Percentiles rank a stretch among this genome's conserved stretches.
Evolutionary conservation across 257 asterid genomes (phyloP).

Genomic region (Cinchona pubescens): DNA sequence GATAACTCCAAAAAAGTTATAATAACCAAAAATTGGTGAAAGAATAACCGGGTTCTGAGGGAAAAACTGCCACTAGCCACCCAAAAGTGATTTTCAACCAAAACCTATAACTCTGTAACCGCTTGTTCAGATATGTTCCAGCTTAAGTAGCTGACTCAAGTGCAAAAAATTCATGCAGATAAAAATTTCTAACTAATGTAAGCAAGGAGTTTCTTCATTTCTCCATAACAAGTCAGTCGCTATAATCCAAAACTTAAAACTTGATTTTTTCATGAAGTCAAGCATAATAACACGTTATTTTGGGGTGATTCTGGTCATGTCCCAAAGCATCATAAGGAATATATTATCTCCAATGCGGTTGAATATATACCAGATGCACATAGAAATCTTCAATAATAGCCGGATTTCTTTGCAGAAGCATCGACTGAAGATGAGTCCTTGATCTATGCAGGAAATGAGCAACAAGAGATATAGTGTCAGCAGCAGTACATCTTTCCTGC

Average conservation of each 20-base stretch:
- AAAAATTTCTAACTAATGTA: not conserved
- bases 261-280: not conserved
- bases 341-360: not conserved
- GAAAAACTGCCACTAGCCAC: not conserved
- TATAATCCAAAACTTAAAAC: not conserved
- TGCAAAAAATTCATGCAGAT: not conserved
- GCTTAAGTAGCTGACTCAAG: not conserved
- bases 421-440: conserved; percentile 79
- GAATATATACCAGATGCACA: conserved; percentile 65
- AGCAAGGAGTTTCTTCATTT: not conserved
- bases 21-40: not conserved
- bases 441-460: conserved; percentile 94
- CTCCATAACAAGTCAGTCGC: not conserved
- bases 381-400: conserved; percentile 86
- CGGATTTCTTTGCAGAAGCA: conserved; percentile 75
- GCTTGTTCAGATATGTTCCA: not conserved
- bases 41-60: not conserved
- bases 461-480: conserved; percentile 83
- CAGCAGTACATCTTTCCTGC: conserved; percentile 99
- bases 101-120: not conserved
- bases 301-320: not conserved
- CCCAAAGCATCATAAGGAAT: not conserved
- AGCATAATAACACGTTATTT: not conserved
- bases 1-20: not conserved
- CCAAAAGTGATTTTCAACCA: not conserved